Percentiles rank a stretch among this genome's conserved stretches.
Conservation (phyloP, 192 early-diverging fungal genomes). For the Coemansia sp. region DNA sequence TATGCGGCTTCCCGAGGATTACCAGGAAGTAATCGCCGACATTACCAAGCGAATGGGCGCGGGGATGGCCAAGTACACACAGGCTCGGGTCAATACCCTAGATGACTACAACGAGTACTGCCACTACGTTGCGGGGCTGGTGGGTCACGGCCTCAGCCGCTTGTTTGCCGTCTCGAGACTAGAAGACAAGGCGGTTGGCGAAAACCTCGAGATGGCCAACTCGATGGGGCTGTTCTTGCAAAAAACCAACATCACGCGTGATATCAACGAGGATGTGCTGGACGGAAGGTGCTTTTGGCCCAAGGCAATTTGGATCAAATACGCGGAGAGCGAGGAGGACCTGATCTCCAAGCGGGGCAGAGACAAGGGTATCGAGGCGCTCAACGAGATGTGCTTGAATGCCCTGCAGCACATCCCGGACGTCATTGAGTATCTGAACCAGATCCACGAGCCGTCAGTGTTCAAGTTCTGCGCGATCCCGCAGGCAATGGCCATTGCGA, state of each 20-base stretch:
- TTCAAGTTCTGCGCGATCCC: slow-evolving; percentile 98
- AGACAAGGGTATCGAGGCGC: slow-evolving; percentile 71
- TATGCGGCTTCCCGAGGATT: slow-evolving; percentile 69
- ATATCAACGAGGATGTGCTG: slow-evolving; percentile 88
- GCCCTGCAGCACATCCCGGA: slow-evolving; percentile 84
- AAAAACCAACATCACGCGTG: slow-evolving; percentile 98
- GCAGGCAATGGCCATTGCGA: slow-evolving; percentile 99
- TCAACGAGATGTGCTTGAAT: slow-evolving; percentile 90
- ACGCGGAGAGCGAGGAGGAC: slow-evolving; percentile 71
- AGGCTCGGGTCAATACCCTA: slow-evolving; percentile 66
- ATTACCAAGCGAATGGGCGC: slow-evolving; percentile 92
- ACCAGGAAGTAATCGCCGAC: slow-evolving; percentile 87
- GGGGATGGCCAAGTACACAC: slow-evolving; percentile 93
- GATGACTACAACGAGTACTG: slow-evolving; percentile 97
- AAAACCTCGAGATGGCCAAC: slow-evolving; percentile 69
- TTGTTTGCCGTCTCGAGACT: slow-evolving; percentile 89
- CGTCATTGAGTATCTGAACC: slow-evolving; percentile 83
- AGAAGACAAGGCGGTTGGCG: slow-evolving; percentile 64
- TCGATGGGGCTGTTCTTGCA: slow-evolving; percentile 98
- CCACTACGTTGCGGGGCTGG: slow-evolving; percentile 96
- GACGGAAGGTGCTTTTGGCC: slow-evolving; percentile 98
- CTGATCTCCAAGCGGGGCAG: slow-evolving; percentile 72
- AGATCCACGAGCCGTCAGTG: slow-evolving; percentile 76
- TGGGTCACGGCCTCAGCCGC: slow-evolving; percentile 89
- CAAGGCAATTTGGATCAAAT: slow-evolving; percentile 88